Conservation (phyloP, 768 basidiomycete species). For the Lentinula aciculospora region DNA sequence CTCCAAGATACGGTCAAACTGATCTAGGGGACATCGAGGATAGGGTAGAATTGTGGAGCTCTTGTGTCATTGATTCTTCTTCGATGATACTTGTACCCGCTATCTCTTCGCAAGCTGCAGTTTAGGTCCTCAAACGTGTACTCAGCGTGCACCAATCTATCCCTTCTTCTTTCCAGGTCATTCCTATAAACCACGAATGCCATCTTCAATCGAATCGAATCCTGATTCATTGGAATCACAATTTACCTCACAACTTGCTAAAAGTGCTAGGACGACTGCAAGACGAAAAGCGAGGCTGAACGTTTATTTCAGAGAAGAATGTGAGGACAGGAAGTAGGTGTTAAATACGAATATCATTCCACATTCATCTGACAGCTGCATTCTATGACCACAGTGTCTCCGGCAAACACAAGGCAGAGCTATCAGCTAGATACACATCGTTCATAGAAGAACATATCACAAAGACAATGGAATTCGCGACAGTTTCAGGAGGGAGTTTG, state of each 20-base stretch:
- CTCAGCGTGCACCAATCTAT: too few species aligned
- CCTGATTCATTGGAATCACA: not conserved
- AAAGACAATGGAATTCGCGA: not conserved
- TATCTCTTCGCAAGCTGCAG: not conserved
- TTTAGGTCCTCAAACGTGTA: not conserved
- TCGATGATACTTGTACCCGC: not conserved
- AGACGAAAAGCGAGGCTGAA: slow-evolving; percentile 4
- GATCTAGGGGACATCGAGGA: not conserved
- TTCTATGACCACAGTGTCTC: not conserved
- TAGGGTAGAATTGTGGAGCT: not conserved
- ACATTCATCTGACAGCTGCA: too few species aligned
- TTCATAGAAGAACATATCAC: not conserved
- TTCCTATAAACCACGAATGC: too few species aligned
- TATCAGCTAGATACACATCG: not conserved
- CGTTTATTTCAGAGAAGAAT: not conserved
- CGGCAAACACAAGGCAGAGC: not conserved
- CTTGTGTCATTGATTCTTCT: not conserved
- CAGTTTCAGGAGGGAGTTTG: not conserved
- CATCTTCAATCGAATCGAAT: not conserved
- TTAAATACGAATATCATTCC: not conserved
- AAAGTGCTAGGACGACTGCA: not conserved
- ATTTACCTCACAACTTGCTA: not conserved
- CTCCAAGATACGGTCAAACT: too few species aligned
- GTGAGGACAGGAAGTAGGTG: not conserved
- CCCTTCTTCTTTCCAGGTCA: too few species aligned